Evolutionary conservation across 2,329 filamentous ascomycete genomes (phyloP), one percentile per base, ranked within the genome.

Genomic region (Lasiodiplodia gonubiensis): DNA sequence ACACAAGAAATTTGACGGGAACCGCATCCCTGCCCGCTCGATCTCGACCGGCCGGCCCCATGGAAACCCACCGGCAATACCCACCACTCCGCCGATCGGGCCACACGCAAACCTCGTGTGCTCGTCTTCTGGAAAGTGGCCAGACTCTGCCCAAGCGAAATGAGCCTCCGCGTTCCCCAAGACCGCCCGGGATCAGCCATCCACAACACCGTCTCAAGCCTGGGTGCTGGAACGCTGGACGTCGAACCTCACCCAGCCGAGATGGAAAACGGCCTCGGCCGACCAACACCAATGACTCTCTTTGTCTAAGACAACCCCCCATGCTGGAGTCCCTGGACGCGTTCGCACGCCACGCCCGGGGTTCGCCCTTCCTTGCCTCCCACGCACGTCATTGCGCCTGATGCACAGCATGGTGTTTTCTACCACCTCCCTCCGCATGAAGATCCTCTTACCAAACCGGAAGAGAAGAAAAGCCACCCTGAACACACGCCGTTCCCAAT

Each of bases 1-100:
- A 33, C 59, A 51, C 59, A 51, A 51, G 46, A 61, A 59, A 59
- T 48, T 61, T 49, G 39, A 49, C 57, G 39, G 39, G 16, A 37
- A 23, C 23, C 59, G n/a, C 59, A 37, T 63, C 46, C 59, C 46
- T 51, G 46, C 27, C 27, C 8, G n/a, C 21, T 51, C 59, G 59
- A 63, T 51, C 59, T 63, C 59, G 59, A 63, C 59, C 59, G 46
- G 59, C 12, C 59, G 59, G 42, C 59, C 42, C 59, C 59, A 51
- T 51, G 42, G 37, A 30, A 63, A 21, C 59, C 25, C 59, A 21
- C 42, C 59, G 59, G 42, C 59, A 51, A 51, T 63, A 51, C 59
- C 59, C 59, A 51, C 59, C 27, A 16, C 53, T 25, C 35, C 39
- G 42, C 2, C 18, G 42, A 61, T 61, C 57, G 57, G 39, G 18